Evolutionary conservation across 2,329 filamentous ascomycete genomes (phyloP), one percentile per base, ranked within the genome.

Genomic region (Talaromyces verruculosus): DNA sequence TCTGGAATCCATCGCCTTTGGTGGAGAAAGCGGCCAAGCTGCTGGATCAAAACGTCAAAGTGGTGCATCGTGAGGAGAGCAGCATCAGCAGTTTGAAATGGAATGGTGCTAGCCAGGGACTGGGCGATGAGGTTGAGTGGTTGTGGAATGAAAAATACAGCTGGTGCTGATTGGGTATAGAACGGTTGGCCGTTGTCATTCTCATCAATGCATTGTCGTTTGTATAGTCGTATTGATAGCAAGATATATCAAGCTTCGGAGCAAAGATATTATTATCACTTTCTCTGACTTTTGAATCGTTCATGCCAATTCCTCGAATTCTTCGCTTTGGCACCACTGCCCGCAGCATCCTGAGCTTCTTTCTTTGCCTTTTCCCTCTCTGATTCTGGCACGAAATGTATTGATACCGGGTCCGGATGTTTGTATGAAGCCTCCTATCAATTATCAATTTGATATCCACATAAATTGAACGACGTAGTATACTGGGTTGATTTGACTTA

Each of bases 1-100:
- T 94, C 61, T 98, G 94, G 94, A 96, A 95, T 74, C 93, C 93
- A 0, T 85, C 84, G 3, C 80, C 85, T 6, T 72, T 83, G 68
- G 75, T 88, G 30, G 69, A 81, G 60, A 74, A 79, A 65, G 80
- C 81, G 1, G 79, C 80, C 49, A 73, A 75, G 55, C 63, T 77
- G 61, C 59, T 81, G 55, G 74, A 80, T 58, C 75, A 76, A 3
- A 71, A 72, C 33, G 77, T 74, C 49, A 66, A 79, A 61, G 68
- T 83, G 35, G 72, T 82, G 41, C 77, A 81, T 51, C 78, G 82
- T 51, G 81, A 84, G 63, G 76, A 80, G 68, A 77, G 76, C 66
- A 82, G 81, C 68, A 79, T 84, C 68, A 73, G 79, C 64, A 79
- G 80, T 70, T 70, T 84, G 67, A 78, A 78, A 59, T 84, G 81